Base-by-base conservation (phyloP, 805 yeast species). In the Cyberlindnera nakhonratchasimensis region DNA sequence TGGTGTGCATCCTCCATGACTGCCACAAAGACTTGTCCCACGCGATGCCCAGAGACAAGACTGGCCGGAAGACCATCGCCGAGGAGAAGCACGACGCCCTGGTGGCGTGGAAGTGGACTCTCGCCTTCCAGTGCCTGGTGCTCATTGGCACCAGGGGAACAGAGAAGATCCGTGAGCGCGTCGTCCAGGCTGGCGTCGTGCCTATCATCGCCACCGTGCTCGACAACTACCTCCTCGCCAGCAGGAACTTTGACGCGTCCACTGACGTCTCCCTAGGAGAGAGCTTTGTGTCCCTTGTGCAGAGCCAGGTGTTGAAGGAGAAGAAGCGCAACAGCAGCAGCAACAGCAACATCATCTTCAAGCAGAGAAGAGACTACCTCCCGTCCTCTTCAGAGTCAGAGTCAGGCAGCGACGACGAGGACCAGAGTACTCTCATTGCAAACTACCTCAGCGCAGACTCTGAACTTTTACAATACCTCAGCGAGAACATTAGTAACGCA, bases 81-180 rank as follows among this genome's bases (percentile, higher is more conserved):
- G 57, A 61, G 46, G 67, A 60, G 49, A 66, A 67, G 43, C 51
- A 52, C 42, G 51, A 58, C 33, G 74, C 80, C 20, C 69, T 87
- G 49, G 71, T 84, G n/a, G 90, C 95, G 0, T 91, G 96, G 96
- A 91, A 91, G 66, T 91, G 99, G 99, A 86, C 96, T 6, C 67
- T 91, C 41, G 86, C 97, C 0, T 80, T 93, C 58, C 99, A 91
- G 67, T 90, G 97, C 60, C 67, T 91, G 42, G 95, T 91, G 1
- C 73, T 88, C 42, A 80, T 91, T 16, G 96, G 97, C 12, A 89
- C 97, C 1, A 74, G 97, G 52, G 99, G 99, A 19, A 80, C 95
- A 2, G 97, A 90, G 62, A 67, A 71, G 39, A 86, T 90, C 37
- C 72, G 99, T 39, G 80, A 82, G 52, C 80, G 89, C 54, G 86